These are phyloP conservation scores for Coniochaeta sp. DNA, from an alignment of 2,329 filamentous ascomycete genomes.

Conservation along the genomic window DNA sequence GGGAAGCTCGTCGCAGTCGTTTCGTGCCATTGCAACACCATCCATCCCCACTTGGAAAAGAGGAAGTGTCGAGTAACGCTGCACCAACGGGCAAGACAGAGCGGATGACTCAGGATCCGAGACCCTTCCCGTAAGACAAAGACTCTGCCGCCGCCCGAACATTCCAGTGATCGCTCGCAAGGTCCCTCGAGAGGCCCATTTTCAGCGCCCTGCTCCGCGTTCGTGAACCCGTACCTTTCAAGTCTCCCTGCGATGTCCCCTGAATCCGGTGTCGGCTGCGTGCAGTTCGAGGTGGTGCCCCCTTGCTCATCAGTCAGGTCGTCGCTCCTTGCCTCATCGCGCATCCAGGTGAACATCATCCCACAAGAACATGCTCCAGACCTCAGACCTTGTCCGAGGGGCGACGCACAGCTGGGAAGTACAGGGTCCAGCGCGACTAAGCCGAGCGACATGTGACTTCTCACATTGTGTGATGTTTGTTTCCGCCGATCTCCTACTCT, in stretches of 20 bases:
- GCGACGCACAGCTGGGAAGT: not conserved
- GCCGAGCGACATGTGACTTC: constrained; percentile 4
- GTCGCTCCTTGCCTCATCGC: not conserved
- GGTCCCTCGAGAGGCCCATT: not conserved
- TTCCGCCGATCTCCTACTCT: not conserved
- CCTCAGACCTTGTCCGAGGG: not conserved
- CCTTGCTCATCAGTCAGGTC: not conserved
- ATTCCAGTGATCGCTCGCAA: not conserved
- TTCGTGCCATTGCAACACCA: not conserved
- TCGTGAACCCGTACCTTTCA: not conserved
- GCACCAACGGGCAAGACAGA: not conserved
- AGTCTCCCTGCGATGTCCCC: not conserved
- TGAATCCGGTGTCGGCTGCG: not conserved
- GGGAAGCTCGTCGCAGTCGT: not conserved
- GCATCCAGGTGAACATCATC: not conserved
- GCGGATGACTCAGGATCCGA: not conserved
- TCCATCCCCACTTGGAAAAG: not conserved
- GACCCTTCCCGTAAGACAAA: constrained; percentile 1
- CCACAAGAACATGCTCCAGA: not conserved
- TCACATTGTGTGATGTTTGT: constrained; percentile 5
- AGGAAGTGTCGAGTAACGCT: not conserved
- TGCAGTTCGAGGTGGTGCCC: not conserved
- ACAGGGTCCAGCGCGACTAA: not conserved
- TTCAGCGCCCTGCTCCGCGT: not conserved
- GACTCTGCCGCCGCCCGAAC: not conserved